phyloP scores from a whole-genome alignment of 352 stramenopile genomes.

The Phytophthora brassicae region DNA sequence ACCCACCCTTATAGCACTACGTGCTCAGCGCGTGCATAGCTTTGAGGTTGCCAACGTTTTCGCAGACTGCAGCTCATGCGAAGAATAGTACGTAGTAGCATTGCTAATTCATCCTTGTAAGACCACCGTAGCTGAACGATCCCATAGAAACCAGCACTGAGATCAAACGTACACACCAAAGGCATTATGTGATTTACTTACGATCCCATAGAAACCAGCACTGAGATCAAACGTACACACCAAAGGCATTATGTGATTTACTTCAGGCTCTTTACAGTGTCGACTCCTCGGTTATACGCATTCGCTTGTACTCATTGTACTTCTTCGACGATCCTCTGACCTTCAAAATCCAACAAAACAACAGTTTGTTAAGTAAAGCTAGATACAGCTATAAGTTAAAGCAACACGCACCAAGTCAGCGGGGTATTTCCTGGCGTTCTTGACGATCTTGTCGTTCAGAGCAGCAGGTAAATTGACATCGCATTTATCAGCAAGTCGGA shows the following conservation, averaged over 20 bases:
- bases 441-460: conserved; percentile 92
- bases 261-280: conserved; percentile 34
- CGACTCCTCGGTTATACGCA: conserved; percentile 49
- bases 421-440: conserved; percentile 88
- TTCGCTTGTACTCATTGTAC: conserved; percentile 80
- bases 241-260: neutral
- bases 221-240: too few relatives aligned
- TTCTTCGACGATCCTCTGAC: conserved; percentile 74
- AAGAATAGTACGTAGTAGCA: too few relatives aligned
- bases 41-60: too few relatives aligned
- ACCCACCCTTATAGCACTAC: too few relatives aligned
- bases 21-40: too few relatives aligned
- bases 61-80: too few relatives aligned
- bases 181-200: neutral
- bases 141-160: too few relatives aligned
- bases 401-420: conserved; percentile 44
- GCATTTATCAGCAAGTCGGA: conserved; percentile 93
- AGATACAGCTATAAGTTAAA: neutral
- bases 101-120: too few relatives aligned
- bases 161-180: too few relatives aligned
- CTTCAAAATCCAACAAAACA: conserved; percentile 22
- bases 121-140: too few relatives aligned
- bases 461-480: conserved; percentile 87
- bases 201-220: too few relatives aligned
- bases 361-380: neutral